Percentiles rank a stretch among this genome's conserved stretches.
Conservation (phyloP, 768 basidiomycete species). For the Calvatia gigantea region DNA sequence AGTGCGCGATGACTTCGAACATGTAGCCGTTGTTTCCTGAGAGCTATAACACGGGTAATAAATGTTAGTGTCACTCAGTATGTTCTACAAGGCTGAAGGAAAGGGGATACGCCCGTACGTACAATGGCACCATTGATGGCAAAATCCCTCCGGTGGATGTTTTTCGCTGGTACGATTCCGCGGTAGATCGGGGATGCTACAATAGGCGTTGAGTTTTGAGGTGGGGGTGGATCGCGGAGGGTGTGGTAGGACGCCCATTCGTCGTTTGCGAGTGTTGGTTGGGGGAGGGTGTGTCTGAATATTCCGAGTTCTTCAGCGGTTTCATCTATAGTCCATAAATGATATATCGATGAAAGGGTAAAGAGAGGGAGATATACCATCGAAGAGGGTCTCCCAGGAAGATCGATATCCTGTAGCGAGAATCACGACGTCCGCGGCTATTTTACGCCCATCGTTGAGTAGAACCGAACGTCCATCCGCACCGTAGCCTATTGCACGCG, state of each 20-base stretch:
- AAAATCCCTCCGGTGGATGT: slow-evolving; percentile 51
- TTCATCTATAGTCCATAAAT: slow-evolving; percentile 27
- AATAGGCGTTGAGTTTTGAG: background rate
- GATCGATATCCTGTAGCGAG: slow-evolving; percentile 59
- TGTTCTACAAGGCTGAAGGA: background rate
- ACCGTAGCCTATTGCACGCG: slow-evolving; percentile 34
- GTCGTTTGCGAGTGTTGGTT: background rate
- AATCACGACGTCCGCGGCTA: slow-evolving; percentile 45
- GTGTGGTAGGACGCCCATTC: slow-evolving; percentile 4
- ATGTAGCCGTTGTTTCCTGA: slow-evolving; percentile 53
- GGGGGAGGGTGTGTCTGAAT: slow-evolving; percentile 29
- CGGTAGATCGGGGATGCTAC: slow-evolving; percentile 42
- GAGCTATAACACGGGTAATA: no score
- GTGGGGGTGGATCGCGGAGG: background rate
- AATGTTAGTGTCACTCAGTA: no score
- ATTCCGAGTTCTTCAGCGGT: slow-evolving; percentile 50
- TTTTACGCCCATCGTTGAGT: slow-evolving; percentile 35
- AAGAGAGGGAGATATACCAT: slow-evolving; percentile 10
- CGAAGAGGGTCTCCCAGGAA: slow-evolving; percentile 48
- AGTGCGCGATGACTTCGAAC: slow-evolving; percentile 54
- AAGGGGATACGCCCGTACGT: slow-evolving; percentile 17
- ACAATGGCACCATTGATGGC: slow-evolving; percentile 68
- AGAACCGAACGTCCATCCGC: slow-evolving; percentile 34
- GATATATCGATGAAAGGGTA: background rate
- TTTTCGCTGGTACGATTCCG: slow-evolving; percentile 60